phyloP scores from a whole-genome alignment of 306 rosid genomes.

The Cucumis cinereus region DNA sequence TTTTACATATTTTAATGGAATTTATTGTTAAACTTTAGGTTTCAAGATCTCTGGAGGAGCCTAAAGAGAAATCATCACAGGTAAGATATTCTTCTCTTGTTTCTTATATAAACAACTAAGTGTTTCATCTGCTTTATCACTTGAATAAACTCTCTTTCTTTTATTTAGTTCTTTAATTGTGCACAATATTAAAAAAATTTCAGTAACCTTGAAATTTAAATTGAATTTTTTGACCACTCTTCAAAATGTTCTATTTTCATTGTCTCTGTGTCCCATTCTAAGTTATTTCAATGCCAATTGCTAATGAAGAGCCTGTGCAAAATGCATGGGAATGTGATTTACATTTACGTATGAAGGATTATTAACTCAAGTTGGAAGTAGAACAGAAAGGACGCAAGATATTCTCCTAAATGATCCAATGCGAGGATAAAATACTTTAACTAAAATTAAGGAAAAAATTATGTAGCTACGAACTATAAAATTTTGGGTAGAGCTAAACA shows the following conservation, averaged over 20 bases:
- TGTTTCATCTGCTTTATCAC: not conserved
- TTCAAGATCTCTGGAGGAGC: constrained; percentile 26
- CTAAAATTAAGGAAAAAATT: not conserved
- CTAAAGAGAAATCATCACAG: constrained; percentile 34
- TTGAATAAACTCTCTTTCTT: not conserved
- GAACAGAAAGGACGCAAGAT: not conserved
- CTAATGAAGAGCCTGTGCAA: not conserved
- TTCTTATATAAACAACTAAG: not conserved
- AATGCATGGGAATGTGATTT: not conserved
- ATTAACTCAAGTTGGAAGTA: not conserved
- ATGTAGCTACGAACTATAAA: not conserved
- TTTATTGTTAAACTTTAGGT: constrained; percentile 14
- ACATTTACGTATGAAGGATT: not conserved
- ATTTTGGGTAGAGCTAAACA: not conserved
- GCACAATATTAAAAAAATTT: not conserved
- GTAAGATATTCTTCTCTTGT: constrained; percentile 8
- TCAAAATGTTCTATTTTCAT: not conserved
- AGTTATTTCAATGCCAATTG: not conserved
- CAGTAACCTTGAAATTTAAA: not conserved
- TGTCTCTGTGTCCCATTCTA: not conserved
- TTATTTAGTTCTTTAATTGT: not conserved
- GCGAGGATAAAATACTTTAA: not conserved
- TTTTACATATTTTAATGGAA: not conserved
- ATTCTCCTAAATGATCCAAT: not conserved
- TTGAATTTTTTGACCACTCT: not conserved